Conservation (phyloP, 306 rosid genomes). For the Quillaja saponaria region DNA sequence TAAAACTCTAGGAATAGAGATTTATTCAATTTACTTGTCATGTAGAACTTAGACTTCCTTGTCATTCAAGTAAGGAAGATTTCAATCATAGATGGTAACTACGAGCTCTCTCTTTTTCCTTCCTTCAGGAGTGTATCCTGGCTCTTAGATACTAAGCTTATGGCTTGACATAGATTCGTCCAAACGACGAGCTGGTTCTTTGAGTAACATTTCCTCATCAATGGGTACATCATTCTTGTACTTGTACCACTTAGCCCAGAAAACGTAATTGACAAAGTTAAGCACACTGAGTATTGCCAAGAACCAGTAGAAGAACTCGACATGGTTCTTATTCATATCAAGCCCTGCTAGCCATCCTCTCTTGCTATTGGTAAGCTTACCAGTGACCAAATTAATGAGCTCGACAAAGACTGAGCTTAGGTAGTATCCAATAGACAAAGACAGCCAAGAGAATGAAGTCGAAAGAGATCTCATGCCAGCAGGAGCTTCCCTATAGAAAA, state of each 20-base stretch:
- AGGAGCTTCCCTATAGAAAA: slow-evolving; percentile 62
- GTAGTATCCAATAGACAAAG: slow-evolving; percentile 53
- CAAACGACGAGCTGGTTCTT: background rate
- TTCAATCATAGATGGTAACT: slow-evolving; percentile 1
- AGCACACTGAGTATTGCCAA: slow-evolving; percentile 49
- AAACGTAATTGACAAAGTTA: slow-evolving; percentile 39
- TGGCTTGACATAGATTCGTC: slow-evolving; percentile 24
- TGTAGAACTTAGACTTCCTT: no score
- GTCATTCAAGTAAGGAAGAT: no score
- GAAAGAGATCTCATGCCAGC: slow-evolving; percentile 54
- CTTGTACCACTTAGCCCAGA: slow-evolving; percentile 61
- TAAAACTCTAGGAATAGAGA: no score
- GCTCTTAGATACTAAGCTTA: slow-evolving; percentile 8
- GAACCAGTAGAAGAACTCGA: slow-evolving; percentile 49
- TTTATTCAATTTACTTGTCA: no score
- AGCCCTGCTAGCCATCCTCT: slow-evolving; percentile 56
- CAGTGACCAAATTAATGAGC: slow-evolving; percentile 38
- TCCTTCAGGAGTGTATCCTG: slow-evolving; percentile 14
- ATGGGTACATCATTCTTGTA: slow-evolving; percentile 36
- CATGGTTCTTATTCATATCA: slow-evolving; percentile 43
- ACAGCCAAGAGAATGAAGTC: slow-evolving; percentile 52
- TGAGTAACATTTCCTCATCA: slow-evolving; percentile 21
- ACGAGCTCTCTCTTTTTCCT: slow-evolving; percentile 1
- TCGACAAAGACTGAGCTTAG: slow-evolving; percentile 50
- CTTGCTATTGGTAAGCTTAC: slow-evolving; percentile 32